Evolutionary conservation across 768 basidiomycete species (phyloP).

Genomic region (Pisolithus marmoratus): DNA sequence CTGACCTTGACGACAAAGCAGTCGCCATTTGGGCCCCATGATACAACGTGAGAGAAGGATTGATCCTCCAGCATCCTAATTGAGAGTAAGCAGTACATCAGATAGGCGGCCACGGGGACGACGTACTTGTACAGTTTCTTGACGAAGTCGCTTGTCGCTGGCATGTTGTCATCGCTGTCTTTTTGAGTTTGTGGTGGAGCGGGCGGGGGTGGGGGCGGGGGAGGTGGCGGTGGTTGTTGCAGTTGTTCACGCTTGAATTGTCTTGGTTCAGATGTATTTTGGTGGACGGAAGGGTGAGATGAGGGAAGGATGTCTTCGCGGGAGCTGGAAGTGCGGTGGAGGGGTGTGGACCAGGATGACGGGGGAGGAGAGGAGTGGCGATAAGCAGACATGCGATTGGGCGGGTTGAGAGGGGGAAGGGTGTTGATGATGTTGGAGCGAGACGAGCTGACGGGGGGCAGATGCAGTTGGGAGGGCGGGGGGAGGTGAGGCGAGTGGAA

Average conservation of each 20-base stretch:
- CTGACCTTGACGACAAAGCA: conserved; percentile 83
- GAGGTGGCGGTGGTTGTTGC: conserved; percentile 14
- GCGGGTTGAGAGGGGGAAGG: conserved; percentile 34
- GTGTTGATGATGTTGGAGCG: conserved; percentile 33
- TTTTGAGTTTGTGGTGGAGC: conserved; percentile 20
- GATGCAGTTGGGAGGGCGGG: conserved; percentile 37
- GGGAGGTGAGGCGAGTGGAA: conserved; percentile 41
- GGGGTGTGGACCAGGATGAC: conserved; percentile 16
- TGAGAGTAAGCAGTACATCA: not conserved
- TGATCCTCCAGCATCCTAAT: conserved; percentile 85
- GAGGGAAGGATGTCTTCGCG: conserved; percentile 36
- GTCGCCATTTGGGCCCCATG: conserved; percentile 80
- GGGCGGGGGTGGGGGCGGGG: conserved; percentile 16
- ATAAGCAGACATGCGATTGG: conserved; percentile 22
- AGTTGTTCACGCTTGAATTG: conserved; percentile 26
- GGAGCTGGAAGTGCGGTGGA: conserved; percentile 36
- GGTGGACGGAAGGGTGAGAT: conserved; percentile 21
- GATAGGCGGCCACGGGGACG: not conserved
- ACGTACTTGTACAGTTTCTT: conserved; percentile 89
- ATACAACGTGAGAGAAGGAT: conserved; percentile 64
- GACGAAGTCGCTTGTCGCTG: conserved; percentile 88
- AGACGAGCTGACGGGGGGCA: conserved; percentile 29
- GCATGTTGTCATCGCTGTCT: conserved; percentile 67
- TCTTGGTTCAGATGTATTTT: conserved; percentile 16
- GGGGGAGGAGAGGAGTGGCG: conserved; percentile 23